Evolutionary conservation across 495 filamentous ascomycete species (phyloP).

Genomic region (Hypomontagnella submonticulosa): DNA sequence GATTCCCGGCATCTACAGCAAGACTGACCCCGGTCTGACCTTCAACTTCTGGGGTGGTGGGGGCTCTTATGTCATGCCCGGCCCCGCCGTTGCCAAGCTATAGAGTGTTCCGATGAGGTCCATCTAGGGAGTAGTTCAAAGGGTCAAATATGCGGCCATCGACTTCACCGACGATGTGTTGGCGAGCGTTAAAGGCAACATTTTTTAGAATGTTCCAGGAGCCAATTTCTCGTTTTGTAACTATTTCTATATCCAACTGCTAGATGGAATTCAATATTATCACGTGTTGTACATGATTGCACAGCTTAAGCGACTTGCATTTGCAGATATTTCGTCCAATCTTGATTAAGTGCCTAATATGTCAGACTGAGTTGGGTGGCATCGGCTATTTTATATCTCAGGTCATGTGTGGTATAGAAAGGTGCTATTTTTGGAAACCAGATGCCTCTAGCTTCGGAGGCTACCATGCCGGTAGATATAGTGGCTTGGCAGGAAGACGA

Average conservation of each 20-base stretch:
- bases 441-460: too few species aligned
- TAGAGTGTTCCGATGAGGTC: slow-evolving; percentile 6
- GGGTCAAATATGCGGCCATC: slow-evolving; percentile 17
- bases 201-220: not conserved
- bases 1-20: slow-evolving; percentile 64
- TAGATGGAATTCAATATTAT: slow-evolving; percentile 4
- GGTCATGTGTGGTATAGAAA: too few species aligned
- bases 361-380: too few species aligned
- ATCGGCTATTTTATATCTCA: too few species aligned
- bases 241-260: slow-evolving; percentile 3
- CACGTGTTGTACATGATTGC: too few species aligned
- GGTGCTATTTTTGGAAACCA: too few species aligned
- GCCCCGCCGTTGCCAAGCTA: slow-evolving; percentile 43
- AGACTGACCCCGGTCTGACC: slow-evolving; percentile 55
- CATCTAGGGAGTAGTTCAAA: not conserved
- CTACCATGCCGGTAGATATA: too few species aligned
- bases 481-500: too few species aligned
- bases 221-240: slow-evolving; percentile 11
- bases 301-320: too few species aligned
- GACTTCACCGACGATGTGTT: slow-evolving; percentile 9
- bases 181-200: not conserved
- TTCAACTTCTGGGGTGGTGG: slow-evolving; percentile 55
- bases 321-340: too few species aligned
- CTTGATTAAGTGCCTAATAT: too few species aligned
- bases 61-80: slow-evolving; percentile 51